These are phyloP conservation scores for Aspergillus baeticus DNA, from an alignment of 495 filamentous ascomycete species.

Conservation along the genomic window DNA sequence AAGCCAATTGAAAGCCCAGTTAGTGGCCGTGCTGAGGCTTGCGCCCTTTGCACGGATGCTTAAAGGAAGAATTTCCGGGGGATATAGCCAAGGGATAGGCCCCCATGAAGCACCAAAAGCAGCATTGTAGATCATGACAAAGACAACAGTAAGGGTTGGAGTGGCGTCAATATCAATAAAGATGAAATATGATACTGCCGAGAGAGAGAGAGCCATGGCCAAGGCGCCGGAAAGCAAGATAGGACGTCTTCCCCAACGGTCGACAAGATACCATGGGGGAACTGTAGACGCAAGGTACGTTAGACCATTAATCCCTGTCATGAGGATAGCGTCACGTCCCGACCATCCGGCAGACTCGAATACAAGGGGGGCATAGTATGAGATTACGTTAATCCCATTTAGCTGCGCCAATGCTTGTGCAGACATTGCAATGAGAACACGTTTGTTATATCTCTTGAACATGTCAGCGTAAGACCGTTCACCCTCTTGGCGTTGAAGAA, in stretches of 20 bases:
- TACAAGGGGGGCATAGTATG: slow-evolving; percentile 95
- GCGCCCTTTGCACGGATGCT: slow-evolving; percentile 98
- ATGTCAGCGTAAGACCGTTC: slow-evolving; percentile 90
- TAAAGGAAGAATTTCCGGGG: slow-evolving; percentile 92
- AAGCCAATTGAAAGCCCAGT: slow-evolving; percentile 98
- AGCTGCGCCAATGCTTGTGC: slow-evolving; percentile 93
- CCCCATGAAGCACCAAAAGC: slow-evolving; percentile 99
- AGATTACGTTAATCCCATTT: slow-evolving; percentile 99
- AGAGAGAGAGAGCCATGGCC: slow-evolving; percentile 88
- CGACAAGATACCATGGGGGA: slow-evolving; percentile 96
- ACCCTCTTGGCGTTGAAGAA: slow-evolving; percentile 89
- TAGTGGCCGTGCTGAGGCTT: slow-evolving; percentile 91
- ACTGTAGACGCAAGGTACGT: slow-evolving; percentile 88
- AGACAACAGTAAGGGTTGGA: slow-evolving; percentile 80
- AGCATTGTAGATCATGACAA: slow-evolving; percentile 98
- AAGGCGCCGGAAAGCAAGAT: slow-evolving; percentile 91
- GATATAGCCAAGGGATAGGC: slow-evolving; percentile 96
- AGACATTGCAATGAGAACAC: slow-evolving; percentile 98
- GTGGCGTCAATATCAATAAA: slow-evolving; percentile 78
- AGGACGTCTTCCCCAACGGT: slow-evolving; percentile 83
- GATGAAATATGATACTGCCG: slow-evolving; percentile 92
- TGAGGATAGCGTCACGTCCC: slow-evolving; percentile 86
- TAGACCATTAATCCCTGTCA: slow-evolving; percentile 96
- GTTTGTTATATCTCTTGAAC: slow-evolving; percentile 88
- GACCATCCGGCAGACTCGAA: slow-evolving; percentile 95